phyloP scores from a whole-genome alignment of 441 rosid genomes.

The Rhodomyrtus psidioides region DNA sequence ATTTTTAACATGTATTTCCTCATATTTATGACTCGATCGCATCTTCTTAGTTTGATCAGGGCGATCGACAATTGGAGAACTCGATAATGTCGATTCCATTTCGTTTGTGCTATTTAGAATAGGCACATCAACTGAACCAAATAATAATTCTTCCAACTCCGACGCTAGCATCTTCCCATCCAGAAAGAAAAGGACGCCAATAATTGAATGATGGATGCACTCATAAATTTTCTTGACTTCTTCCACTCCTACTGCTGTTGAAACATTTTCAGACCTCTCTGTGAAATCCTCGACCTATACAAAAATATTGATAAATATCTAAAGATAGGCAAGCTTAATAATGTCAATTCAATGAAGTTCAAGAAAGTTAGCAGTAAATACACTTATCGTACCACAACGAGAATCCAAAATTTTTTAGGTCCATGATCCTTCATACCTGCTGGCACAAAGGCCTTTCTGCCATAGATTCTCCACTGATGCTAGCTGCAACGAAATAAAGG shows the following conservation, averaged over 20 bases:
- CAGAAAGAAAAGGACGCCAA: conserved; percentile 13
- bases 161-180: conserved; percentile 9
- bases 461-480: conserved; percentile 41
- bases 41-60: conserved; percentile 6
- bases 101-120: not conserved
- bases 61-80: not conserved
- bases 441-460: conserved; percentile 40
- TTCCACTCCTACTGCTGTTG: conserved; percentile 29
- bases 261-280: conserved; percentile 27
- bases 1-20: not conserved
- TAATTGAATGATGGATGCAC: conserved; percentile 21
- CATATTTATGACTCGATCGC: not conserved
- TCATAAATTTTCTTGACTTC: conserved; percentile 26
- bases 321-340: not conserved
- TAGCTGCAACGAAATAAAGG: conserved; percentile 20
- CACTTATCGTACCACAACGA: conserved; percentile 8
- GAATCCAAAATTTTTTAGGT: conserved; percentile 21
- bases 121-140: conserved; percentile 5
- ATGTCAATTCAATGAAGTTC: not conserved
- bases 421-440: conserved; percentile 36
- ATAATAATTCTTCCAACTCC: conserved; percentile 12
- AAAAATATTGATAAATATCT: not conserved
- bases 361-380: not conserved
- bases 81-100: not conserved
- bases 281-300: conserved; percentile 41